Percentiles rank a stretch among this genome's conserved stretches.
Conservation (phyloP, 495 filamentous ascomycete species). For the Podospora pseudoanserina region DNA sequence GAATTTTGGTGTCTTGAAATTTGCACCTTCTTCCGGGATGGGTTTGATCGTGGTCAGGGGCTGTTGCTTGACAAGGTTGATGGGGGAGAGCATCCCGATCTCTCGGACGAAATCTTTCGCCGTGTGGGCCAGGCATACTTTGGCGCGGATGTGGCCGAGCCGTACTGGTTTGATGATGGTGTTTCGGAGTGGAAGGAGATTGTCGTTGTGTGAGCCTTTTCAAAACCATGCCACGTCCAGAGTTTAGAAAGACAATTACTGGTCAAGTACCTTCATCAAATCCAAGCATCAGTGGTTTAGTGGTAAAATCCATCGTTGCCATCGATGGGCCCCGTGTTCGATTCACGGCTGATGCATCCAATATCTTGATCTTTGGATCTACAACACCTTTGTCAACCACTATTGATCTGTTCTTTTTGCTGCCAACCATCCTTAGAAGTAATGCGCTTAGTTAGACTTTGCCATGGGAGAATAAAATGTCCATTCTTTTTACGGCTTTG, state of each 20-base stretch:
- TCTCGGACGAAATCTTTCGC: neutral
- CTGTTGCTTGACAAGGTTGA: neutral
- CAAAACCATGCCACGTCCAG: neutral
- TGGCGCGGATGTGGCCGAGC: neutral
- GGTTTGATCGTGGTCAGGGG: neutral
- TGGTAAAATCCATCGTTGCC: slow-evolving; percentile 53
- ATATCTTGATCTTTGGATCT: neutral
- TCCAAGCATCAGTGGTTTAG: slow-evolving; percentile 42
- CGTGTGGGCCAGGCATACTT: neutral
- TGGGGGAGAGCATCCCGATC: neutral
- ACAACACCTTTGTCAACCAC: neutral
- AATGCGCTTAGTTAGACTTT: too few species aligned
- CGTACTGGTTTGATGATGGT: neutral
- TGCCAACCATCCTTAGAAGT: neutral
- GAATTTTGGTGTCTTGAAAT: neutral
- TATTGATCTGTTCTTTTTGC: neutral
- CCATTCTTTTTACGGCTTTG: neutral
- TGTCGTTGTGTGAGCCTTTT: neutral
- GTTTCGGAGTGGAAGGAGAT: neutral
- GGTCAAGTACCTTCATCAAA: neutral
- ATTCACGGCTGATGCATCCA: slow-evolving; percentile 42
- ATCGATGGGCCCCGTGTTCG: slow-evolving; percentile 54
- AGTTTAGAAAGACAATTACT: neutral
- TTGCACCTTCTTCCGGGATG: neutral
- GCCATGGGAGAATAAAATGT: neutral